These are phyloP conservation scores for Thalassiosira hispida DNA, from an alignment of 352 stramenopile species.

Conservation along the genomic window DNA sequence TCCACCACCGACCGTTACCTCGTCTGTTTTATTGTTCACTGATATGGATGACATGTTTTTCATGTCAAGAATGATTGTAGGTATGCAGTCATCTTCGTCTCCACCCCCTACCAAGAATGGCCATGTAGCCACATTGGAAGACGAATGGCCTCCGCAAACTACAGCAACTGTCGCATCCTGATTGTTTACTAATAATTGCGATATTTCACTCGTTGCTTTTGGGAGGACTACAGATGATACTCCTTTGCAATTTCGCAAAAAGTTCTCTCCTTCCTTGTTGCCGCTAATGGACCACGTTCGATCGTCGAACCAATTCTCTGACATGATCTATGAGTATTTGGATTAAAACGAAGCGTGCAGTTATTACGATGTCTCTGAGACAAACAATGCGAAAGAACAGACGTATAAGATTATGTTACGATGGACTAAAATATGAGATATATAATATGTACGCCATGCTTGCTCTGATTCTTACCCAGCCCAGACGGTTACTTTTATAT, in stretches of 20 bases:
- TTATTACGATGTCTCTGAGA: no score
- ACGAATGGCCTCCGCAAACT: slow-evolving; percentile 38
- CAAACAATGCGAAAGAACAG: no score
- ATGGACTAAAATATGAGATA: no score
- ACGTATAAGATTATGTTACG: no score
- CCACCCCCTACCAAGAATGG: background rate
- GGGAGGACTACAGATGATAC: slow-evolving; percentile 8
- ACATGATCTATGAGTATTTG: no score
- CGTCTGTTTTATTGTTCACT: slow-evolving; percentile 16
- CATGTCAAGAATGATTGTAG: slow-evolving; percentile 31
- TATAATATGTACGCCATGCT: no score
- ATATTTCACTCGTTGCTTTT: slow-evolving; percentile 21
- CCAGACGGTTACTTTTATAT: no score
- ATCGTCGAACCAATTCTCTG: slow-evolving; percentile 20
- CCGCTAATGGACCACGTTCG: slow-evolving; percentile 30
- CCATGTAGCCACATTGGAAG: slow-evolving; percentile 24
- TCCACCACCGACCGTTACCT: slow-evolving; percentile 30
- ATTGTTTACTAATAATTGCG: slow-evolving; percentile 14
- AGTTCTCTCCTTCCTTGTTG: slow-evolving; percentile 18
- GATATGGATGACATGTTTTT: slow-evolving; percentile 23
- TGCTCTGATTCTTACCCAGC: no score
- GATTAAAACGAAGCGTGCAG: no score
- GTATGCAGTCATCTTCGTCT: background rate
- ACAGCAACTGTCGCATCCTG: slow-evolving; percentile 17
- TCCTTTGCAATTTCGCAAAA: background rate